Conservation (phyloP, 208 protist species). For the Leishmania amazonensis region DNA sequence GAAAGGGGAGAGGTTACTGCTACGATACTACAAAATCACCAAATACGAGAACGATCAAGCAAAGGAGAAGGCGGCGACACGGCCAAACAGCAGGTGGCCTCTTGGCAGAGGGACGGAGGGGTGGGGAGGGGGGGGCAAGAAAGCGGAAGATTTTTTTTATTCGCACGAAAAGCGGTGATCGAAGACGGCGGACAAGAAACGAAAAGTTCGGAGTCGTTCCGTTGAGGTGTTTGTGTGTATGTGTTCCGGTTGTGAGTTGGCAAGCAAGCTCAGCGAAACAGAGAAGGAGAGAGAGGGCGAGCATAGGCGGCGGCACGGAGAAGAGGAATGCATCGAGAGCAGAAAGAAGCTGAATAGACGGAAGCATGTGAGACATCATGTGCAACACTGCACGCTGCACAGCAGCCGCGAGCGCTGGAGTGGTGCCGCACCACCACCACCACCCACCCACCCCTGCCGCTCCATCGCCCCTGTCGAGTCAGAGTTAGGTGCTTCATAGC, state of each 20-base stretch:
- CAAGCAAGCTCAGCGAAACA: background rate
- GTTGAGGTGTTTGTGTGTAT: background rate
- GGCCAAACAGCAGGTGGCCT: background rate
- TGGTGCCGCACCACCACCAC: too few relatives aligned
- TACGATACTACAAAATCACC: background rate
- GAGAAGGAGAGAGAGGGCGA: background rate
- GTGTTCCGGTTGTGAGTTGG: background rate
- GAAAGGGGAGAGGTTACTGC: background rate
- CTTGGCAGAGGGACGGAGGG: background rate
- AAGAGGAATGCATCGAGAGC: background rate
- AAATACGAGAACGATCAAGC: conserved; percentile 1
- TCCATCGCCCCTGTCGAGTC: background rate
- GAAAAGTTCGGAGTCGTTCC: background rate
- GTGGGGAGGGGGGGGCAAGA: background rate
- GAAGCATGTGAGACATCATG: background rate
- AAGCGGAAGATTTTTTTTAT: background rate
- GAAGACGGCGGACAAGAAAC: background rate
- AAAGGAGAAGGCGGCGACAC: background rate
- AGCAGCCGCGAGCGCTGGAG: background rate
- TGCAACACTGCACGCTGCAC: background rate
- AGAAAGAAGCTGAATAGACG: background rate
- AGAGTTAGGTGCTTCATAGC: background rate
- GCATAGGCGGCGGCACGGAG: background rate
- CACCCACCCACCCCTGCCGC: background rate
- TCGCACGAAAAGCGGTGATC: background rate